Conservation (phyloP, 1,284 basidiomycete genomes). For the Spongiforma sp. region DNA sequence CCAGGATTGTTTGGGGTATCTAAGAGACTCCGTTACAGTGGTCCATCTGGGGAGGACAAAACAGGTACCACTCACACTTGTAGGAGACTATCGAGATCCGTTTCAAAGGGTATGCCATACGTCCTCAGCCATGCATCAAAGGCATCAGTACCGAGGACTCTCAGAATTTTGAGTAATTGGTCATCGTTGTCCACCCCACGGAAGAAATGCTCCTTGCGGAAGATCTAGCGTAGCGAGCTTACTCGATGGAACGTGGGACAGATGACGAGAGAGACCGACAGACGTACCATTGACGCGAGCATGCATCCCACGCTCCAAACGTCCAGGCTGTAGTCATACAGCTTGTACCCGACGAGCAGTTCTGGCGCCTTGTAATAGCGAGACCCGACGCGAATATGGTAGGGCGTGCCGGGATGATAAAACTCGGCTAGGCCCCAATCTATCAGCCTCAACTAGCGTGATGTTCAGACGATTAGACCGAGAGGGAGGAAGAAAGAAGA, state of each 20-base stretch:
- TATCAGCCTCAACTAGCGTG: constrained; percentile 73
- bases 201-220: constrained; percentile 91
- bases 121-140: constrained; percentile 75
- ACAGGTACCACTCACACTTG: constrained; percentile 50
- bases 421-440: constrained; percentile 96
- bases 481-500: neutral
- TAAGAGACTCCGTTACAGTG: constrained; percentile 29
- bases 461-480: neutral
- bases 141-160: constrained; percentile 86
- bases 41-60: constrained; percentile 8
- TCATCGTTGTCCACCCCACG: constrained; percentile 91
- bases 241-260: neutral
- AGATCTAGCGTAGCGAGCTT: constrained; percentile 57
- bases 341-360: constrained; percentile 85
- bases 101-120: constrained; percentile 80
- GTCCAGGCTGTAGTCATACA: constrained; percentile 86
- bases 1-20: constrained; percentile 83
- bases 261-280: neutral
- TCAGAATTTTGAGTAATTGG: constrained; percentile 87
- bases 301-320: constrained; percentile 93
- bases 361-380: constrained; percentile 93
- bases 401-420: constrained; percentile 86
- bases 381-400: constrained; percentile 90
- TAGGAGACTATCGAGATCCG: constrained; percentile 70
- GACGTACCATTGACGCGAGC: constrained; percentile 81